A percentile compares a stretch with the other conserved stretches of the same genome.
Evolutionary conservation across 2,329 filamentous ascomycete species (phyloP).

Genomic region (Diatrype stigma): DNA sequence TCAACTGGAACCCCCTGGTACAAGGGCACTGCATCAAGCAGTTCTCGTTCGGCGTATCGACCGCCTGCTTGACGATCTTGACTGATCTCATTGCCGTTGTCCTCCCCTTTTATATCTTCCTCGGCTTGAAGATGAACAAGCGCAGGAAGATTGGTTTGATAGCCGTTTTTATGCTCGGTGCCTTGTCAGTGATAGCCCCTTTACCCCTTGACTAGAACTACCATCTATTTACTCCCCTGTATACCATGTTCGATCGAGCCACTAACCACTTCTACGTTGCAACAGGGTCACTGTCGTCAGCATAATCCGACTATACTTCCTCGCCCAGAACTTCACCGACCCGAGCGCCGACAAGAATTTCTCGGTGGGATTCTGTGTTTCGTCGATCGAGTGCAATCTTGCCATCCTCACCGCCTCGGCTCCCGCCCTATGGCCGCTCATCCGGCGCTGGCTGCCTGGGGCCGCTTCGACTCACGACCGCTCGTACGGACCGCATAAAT

Average conservation of each 20-base stretch:
- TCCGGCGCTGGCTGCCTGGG: slow-evolving; percentile 23
- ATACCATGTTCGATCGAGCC: neutral
- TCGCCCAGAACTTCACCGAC: slow-evolving; percentile 18
- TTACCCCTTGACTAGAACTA: neutral
- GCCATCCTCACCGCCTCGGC: slow-evolving; percentile 35
- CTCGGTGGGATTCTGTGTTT: slow-evolving; percentile 26
- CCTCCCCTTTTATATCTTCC: slow-evolving; percentile 38
- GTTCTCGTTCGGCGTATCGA: slow-evolving; percentile 11
- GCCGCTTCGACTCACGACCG: slow-evolving; percentile 18
- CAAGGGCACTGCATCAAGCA: slow-evolving; percentile 27
- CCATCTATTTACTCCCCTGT: neutral
- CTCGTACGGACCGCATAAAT: slow-evolving; percentile 16
- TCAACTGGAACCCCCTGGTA: slow-evolving; percentile 27
- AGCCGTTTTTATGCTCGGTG: slow-evolving; percentile 35
- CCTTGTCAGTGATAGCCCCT: slow-evolving; percentile 7
- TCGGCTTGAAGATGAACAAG: slow-evolving; percentile 33
- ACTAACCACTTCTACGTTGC: slow-evolving; percentile 1
- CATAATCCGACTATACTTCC: slow-evolving; percentile 23
- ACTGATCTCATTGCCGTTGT: slow-evolving; percentile 35
- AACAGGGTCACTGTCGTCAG: slow-evolving; percentile 24
- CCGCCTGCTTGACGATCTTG: slow-evolving; percentile 31
- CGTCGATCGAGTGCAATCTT: slow-evolving; percentile 33
- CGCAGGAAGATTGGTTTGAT: slow-evolving; percentile 34
- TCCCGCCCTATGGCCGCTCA: slow-evolving; percentile 35
- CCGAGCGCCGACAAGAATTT: slow-evolving; percentile 22